Base-by-base conservation (phyloP, 1,139 yeast species). In the Yamadazyma trypodendri region DNA sequence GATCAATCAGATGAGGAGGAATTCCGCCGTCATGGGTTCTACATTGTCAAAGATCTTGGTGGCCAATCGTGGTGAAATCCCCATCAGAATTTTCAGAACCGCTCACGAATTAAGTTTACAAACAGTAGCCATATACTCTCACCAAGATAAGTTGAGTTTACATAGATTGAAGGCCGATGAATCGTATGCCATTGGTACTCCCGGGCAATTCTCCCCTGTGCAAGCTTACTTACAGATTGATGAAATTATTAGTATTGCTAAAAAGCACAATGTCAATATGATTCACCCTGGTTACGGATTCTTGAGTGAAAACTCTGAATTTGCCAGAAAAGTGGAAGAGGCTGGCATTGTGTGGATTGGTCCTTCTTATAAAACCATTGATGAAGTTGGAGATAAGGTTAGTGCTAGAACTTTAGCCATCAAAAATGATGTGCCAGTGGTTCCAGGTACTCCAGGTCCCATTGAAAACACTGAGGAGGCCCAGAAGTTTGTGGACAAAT, bases 211-310 rank as follows among this genome's bases (percentile, higher is more conserved):
- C 63, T 79, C 96, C 3, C 98, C 99, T 0, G 98, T 92, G 33
- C 96, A 88, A 58, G 97, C 98, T 8, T 92, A 92, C 60, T 73
- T 92, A 55, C 97, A 90, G 60, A 88, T 89, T 54, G 98, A 92
- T 63, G 97, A 92, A 68, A 92, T 92, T 52, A 84, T 92, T 65
- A 74, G 74, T 49, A 92, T 92, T 55, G 98, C 98, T 40, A 81
- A 82, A 62, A 76, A 78, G 46, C 96, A 90, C 63, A 72, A 76
- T 25, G 99, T 90, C 40, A 84, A 88, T 64, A 90, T 92, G 95
- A 90, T 92, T 62, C 98, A 92, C 61, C 99, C 99, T 8, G 99
- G 99, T 52, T 92, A 92, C 61, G 99, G 99, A 9, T 92, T 92
- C 67, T 72, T 92, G 41, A 84, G 95, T 13, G 98, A 92, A 67